A percentile compares a stretch with the other conserved stretches of the same genome.
These are phyloP conservation scores for Termitomyces titanicus DNA, from an alignment of 768 basidiomycete genomes.

Conservation along the genomic window DNA sequence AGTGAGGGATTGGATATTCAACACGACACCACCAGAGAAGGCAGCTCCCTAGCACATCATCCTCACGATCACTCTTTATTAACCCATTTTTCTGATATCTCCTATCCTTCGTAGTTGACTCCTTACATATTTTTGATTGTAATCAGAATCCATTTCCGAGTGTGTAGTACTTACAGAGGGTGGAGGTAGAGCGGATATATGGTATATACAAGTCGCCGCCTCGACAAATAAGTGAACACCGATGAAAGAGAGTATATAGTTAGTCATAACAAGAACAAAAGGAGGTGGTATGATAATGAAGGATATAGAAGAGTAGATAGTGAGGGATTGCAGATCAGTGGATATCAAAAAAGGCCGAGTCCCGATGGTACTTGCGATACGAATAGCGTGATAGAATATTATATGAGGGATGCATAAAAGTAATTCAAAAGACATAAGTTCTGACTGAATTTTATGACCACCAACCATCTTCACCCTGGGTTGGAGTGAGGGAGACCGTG, in stretches of 20 bases:
- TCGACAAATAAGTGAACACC: neutral
- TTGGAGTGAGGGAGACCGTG: constrained; percentile 67
- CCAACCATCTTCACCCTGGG: constrained; percentile 75
- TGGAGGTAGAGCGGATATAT: neutral
- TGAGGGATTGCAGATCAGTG: neutral
- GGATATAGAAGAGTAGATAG: constrained; percentile 1
- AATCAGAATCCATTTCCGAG: constrained; percentile 4
- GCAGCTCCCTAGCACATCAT: neutral
- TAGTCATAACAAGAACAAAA: neutral
- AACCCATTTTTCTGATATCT: constrained; percentile 1
- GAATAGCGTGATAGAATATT: constrained; percentile 3
- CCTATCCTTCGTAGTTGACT: neutral
- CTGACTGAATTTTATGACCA: constrained; percentile 43
- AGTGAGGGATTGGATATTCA: constrained; percentile 81
- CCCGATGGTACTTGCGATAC: constrained; percentile 5
- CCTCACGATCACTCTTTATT: neutral
- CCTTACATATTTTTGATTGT: neutral
- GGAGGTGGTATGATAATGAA: constrained; percentile 1
- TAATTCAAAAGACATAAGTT: neutral
- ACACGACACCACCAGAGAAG: constrained; percentile 8
- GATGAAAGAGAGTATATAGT: neutral
- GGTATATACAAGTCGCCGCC: constrained; percentile 1
- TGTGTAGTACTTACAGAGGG: neutral
- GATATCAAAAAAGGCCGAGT: neutral
- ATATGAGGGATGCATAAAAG: neutral